Percentiles rank a stretch among this genome's conserved stretches.
phyloP scores from a whole-genome alignment of 164 flowering plant species.

The Magnolia changhungtana region DNA sequence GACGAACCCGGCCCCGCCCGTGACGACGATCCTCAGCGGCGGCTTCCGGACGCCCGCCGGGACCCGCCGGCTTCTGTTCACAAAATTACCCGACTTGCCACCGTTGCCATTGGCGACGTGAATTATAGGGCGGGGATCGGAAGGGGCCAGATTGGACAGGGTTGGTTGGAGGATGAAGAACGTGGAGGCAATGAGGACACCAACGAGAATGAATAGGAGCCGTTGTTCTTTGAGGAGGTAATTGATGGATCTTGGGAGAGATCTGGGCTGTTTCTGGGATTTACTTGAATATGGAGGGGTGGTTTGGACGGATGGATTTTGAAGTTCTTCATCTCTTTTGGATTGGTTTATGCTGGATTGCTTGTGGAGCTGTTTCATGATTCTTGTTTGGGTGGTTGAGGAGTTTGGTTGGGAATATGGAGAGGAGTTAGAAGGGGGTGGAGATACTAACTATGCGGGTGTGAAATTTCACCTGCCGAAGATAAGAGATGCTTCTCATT shows the following conservation, averaged over 20 bases:
- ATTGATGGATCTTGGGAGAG: slow-evolving; percentile 69
- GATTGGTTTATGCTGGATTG: slow-evolving; percentile 45
- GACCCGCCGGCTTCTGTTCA: slow-evolving; percentile 35
- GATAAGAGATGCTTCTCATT: too few relatives aligned
- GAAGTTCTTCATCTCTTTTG: slow-evolving; percentile 54
- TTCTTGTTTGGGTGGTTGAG: neutral
- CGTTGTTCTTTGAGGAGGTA: slow-evolving; percentile 81
- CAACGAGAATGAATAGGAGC: slow-evolving; percentile 76
- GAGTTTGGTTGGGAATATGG: neutral
- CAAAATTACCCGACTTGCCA: neutral
- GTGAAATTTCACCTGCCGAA: neutral
- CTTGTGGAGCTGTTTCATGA: slow-evolving; percentile 78
- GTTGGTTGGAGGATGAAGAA: slow-evolving; percentile 82
- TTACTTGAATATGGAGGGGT: slow-evolving; percentile 51
- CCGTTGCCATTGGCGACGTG: slow-evolving; percentile 5
- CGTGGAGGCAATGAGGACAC: slow-evolving; percentile 74
- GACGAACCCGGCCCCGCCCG: slow-evolving; percentile 96
- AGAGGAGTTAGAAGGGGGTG: neutral
- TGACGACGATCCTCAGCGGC: slow-evolving; percentile 73
- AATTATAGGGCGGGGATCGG: slow-evolving; percentile 21
- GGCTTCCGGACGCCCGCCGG: slow-evolving; percentile 51
- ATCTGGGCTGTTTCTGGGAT: slow-evolving; percentile 43
- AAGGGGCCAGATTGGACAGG: slow-evolving; percentile 33
- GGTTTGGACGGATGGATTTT: slow-evolving; percentile 6
- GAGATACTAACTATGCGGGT: neutral